A percentile compares a stretch with the other conserved stretches of the same genome.
phyloP scores from a whole-genome alignment of 495 filamentous ascomycete species.

The Xylaria castorea region DNA sequence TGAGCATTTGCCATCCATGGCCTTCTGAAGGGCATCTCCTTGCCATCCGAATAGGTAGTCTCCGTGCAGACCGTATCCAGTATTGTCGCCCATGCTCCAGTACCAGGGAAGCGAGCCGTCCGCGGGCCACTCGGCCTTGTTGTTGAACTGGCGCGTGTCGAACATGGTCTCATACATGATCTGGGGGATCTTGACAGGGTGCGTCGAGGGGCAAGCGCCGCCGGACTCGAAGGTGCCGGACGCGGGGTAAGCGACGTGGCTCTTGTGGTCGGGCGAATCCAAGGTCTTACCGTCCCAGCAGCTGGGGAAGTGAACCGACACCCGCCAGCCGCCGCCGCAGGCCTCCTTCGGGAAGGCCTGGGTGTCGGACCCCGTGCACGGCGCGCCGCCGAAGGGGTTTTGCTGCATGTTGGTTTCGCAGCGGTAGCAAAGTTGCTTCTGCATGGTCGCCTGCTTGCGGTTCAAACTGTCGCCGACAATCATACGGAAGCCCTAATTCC shows the following conservation, averaged over 20 bases:
- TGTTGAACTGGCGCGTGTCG: constrained; percentile 53
- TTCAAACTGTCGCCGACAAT: constrained; percentile 48
- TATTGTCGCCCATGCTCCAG: constrained; percentile 58
- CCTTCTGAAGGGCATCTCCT: constrained; percentile 54
- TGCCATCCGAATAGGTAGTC: constrained; percentile 63
- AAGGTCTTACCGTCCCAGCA: constrained; percentile 64
- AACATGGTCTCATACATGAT: constrained; percentile 61
- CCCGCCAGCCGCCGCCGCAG: constrained; percentile 57
- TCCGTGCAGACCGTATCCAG: constrained; percentile 34
- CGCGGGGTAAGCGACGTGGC: constrained; percentile 56
- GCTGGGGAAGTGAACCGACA: constrained; percentile 58
- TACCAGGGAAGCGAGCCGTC: constrained; percentile 53
- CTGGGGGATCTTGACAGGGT: constrained; percentile 55
- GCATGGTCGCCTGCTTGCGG: constrained; percentile 41
- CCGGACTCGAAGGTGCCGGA: constrained; percentile 47
- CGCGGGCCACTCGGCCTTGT: constrained; percentile 51
- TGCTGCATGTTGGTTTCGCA: constrained; percentile 55
- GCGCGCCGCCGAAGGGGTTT: constrained; percentile 58
- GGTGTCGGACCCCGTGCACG: constrained; percentile 58
- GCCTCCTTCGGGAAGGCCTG: constrained; percentile 47
- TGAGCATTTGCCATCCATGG: constrained; percentile 56
- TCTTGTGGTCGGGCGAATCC: constrained; percentile 59
- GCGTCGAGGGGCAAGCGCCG: constrained; percentile 52
- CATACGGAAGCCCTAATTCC: constrained; percentile 51
- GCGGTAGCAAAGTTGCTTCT: constrained; percentile 55